Conservation (phyloP, 2,329 filamentous ascomycete species). For the Amesomyces nigricolor region DNA sequence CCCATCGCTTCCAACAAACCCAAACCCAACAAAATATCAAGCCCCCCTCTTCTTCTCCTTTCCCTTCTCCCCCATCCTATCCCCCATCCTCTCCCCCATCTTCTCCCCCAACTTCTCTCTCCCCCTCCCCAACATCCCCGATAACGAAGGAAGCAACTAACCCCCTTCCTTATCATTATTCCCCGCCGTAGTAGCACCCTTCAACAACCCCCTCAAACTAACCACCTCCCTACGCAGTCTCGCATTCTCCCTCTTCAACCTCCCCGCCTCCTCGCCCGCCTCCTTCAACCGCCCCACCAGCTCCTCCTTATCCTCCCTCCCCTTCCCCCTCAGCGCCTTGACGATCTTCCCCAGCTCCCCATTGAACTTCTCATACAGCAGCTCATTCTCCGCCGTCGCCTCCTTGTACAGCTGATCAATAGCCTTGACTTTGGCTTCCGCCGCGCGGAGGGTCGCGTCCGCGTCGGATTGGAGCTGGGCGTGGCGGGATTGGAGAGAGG, state of each 20-base stretch:
- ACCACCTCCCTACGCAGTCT: slow-evolving; percentile 76
- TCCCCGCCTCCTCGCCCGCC: slow-evolving; percentile 68
- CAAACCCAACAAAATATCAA: not conserved
- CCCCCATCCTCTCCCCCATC: not conserved
- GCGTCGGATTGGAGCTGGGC: slow-evolving; percentile 63
- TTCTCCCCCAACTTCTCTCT: not conserved
- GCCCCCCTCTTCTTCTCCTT: not conserved
- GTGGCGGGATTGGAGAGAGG: slow-evolving; percentile 56
- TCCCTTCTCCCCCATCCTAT: not conserved
- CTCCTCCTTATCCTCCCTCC: slow-evolving; percentile 73
- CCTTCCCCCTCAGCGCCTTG: slow-evolving; percentile 64
- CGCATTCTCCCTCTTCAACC: slow-evolving; percentile 79
- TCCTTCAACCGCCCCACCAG: slow-evolving; percentile 66
- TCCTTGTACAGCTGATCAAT: slow-evolving; percentile 88
- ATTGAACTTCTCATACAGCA: slow-evolving; percentile 88
- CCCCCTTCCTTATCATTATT: slow-evolving; percentile 9
- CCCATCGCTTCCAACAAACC: not conserved
- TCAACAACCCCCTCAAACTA: slow-evolving; percentile 55
- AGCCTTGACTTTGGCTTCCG: slow-evolving; percentile 71
- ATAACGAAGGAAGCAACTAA: not conserved
- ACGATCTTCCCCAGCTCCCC: slow-evolving; percentile 81
- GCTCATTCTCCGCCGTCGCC: slow-evolving; percentile 82
- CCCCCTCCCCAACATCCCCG: slow-evolving; percentile 1
- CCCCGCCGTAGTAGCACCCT: slow-evolving; percentile 32
- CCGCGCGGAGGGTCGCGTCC: slow-evolving; percentile 63